Evolutionary conservation across 176 grass and related monocot species (phyloP), one percentile per base, ranked within the genome.

Genomic region (Pharus latifolius): DNA sequence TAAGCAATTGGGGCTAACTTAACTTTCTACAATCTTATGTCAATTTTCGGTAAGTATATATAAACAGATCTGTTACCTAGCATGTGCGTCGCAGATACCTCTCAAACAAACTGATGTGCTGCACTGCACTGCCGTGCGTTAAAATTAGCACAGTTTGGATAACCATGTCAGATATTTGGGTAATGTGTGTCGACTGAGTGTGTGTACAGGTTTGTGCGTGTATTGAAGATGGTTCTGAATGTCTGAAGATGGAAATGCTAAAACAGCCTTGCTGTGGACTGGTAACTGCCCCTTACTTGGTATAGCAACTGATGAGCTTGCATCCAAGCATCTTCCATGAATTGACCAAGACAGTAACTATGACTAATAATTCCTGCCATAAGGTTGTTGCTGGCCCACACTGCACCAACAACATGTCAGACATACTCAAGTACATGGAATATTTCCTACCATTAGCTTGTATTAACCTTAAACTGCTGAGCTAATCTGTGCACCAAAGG

Each of bases 201-300:
- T 31, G 18, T 43, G 27, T 60, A 25, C 53, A 35, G 3, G 15
- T 23, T 60, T 43, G 44, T 15, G 45, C 74, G 58, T 83, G 74
- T 48, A 62, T 70, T 24, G 63, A 76, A 76, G 73, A 78, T 45
- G 54, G 12, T 32, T 33, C 49, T 38, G 27, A 37, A 58, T 34
- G 20, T 22, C 77, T 49, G 33, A 55, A 80, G 69, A 65, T 70
- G 64, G 56, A 15, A 80, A 74, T 80, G 41, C 51, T 73, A 73
- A 82, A 67, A 46, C 43, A 64, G 26, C 78, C 33, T 44, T 82
- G 85, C 76, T 83, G 80, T 96, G 73, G 91, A 96, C 87, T 82
- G 86, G 69, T 96, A 96, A 96, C 91, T 72, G 78, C 72, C 72
- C 60, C 72, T 75, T 75, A 50, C 75, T 42, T 60, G 47, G 32